Base-by-base conservation (phyloP, 495 filamentous ascomycete species). In the Aspergillus biplanus region DNA sequence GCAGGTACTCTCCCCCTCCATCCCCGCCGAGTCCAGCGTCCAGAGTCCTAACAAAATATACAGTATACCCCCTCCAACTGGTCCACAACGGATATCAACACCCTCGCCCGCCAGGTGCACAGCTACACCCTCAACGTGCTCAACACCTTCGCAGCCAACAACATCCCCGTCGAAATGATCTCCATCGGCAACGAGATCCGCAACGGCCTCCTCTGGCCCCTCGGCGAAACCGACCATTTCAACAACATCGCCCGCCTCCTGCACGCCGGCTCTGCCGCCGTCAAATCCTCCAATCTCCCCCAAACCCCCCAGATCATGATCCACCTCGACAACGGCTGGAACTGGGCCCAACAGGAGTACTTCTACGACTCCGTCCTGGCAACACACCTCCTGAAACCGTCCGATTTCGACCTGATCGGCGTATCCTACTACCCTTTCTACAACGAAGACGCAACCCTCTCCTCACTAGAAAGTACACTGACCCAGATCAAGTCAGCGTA, bases 391-490 rank as follows among this genome's bases (percentile, higher is more conserved):
- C 78, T 90, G 1, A 59, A 69, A 4, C 67, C 78, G 1, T 75
- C 83, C 4, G 87, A 89, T 65, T 90, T 86, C 61, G 88, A 91
- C 72, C 80, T 86, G 64, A 89, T 90, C 73, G 88, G 87, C 13
- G 83, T 91, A 3, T 88, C 86, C 0, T 91, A 85, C 71, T 90
- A 90, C 75, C 89, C 88, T 6, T 92, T 89, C 75, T 90, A 81
- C 68, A 80, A 76, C 68, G 71, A 73, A 0, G 71, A 63, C 16
- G 87, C 87, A 18, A 87, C 83, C 0, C 80, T 90, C 5, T 68
- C 81, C 0, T 72, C 80, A 12, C 80, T 90, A 62, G 79, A 82
- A 67, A 75, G 73, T 1, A 85, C 81, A 63, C 65, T 91, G 60
- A 78, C 71, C 2, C 86, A 87, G 58, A 82, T 90, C 77, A 79